These are phyloP conservation scores for Oryza meyeriana DNA, from an alignment of 176 grass and related monocot genomes.

Conservation along the genomic window DNA sequence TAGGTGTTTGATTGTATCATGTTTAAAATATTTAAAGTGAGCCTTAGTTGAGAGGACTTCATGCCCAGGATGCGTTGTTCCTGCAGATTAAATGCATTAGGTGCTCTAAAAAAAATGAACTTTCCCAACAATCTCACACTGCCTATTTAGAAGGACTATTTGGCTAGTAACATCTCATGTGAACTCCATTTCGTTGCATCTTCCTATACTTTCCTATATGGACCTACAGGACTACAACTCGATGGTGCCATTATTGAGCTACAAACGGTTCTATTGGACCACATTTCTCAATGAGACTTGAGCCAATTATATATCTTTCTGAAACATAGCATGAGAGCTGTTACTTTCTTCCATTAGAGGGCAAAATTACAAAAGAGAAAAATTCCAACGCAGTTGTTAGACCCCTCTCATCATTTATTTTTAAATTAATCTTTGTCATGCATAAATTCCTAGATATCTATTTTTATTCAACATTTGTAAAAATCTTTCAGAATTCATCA, in stretches of 20 bases:
- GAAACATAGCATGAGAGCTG: background rate
- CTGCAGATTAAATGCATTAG: background rate
- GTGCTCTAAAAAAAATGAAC: background rate
- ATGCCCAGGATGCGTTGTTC: background rate
- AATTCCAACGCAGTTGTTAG: background rate
- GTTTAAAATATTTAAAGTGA: background rate
- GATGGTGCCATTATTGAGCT: background rate
- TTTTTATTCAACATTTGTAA: background rate
- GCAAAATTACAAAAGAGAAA: background rate
- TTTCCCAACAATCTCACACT: slow-evolving; percentile 23
- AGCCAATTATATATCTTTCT: background rate
- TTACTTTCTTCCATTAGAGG: background rate
- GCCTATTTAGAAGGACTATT: background rate
- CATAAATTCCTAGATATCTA: background rate
- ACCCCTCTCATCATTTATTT: background rate
- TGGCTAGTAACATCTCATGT: slow-evolving; percentile 18
- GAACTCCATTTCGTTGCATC: background rate
- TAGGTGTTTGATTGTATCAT: background rate
- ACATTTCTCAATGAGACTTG: background rate
- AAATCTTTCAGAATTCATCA: background rate
- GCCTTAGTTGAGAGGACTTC: background rate
- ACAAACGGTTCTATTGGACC: background rate
- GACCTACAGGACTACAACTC: background rate
- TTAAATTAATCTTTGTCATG: background rate
- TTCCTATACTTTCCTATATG: background rate